Conservation (phyloP, 768 basidiomycete species). For the Psilocybe sp. region DNA sequence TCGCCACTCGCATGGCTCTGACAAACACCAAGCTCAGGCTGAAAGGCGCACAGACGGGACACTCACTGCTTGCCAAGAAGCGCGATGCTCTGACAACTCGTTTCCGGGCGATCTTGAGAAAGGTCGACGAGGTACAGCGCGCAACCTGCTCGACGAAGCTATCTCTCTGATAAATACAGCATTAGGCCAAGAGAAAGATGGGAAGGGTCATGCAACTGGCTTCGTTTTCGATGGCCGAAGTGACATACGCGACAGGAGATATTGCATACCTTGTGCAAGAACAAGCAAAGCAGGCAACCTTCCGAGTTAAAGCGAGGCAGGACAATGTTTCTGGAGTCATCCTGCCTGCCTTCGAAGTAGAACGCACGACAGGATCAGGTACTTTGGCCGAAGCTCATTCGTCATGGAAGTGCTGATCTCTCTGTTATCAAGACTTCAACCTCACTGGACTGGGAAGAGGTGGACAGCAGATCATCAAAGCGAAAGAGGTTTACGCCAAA, state of each 20-base stretch:
- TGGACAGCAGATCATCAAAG: constrained; percentile 91
- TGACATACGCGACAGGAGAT: constrained; percentile 96
- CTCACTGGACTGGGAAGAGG: constrained; percentile 95
- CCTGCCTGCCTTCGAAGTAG: constrained; percentile 91
- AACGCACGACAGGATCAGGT: constrained; percentile 85
- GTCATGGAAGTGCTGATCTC: background rate
- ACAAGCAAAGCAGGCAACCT: constrained; percentile 86
- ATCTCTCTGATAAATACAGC: constrained; percentile 21
- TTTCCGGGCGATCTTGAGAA: constrained; percentile 90
- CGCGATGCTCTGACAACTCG: constrained; percentile 93
- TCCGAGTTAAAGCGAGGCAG: constrained; percentile 91
- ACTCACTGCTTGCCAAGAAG: constrained; percentile 95
- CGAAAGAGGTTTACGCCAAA: constrained; percentile 98
- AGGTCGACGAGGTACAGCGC: constrained; percentile 88
- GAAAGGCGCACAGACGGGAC: constrained; percentile 92
- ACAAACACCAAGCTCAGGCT: constrained; percentile 88
- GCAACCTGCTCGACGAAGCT: constrained; percentile 1
- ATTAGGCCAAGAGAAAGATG: constrained; percentile 97
- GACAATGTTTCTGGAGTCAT: constrained; percentile 99
- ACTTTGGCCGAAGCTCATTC: constrained; percentile 5
- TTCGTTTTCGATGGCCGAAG: constrained; percentile 98
- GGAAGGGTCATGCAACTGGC: constrained; percentile 98
- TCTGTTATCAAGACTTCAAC: constrained; percentile 71
- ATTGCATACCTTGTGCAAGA: constrained; percentile 98
- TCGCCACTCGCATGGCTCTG: constrained; percentile 96